Evolutionary conservation across 768 basidiomycete genomes (phyloP), one percentile per base, ranked within the genome.

Genomic region (Arthromyces matolae): DNA sequence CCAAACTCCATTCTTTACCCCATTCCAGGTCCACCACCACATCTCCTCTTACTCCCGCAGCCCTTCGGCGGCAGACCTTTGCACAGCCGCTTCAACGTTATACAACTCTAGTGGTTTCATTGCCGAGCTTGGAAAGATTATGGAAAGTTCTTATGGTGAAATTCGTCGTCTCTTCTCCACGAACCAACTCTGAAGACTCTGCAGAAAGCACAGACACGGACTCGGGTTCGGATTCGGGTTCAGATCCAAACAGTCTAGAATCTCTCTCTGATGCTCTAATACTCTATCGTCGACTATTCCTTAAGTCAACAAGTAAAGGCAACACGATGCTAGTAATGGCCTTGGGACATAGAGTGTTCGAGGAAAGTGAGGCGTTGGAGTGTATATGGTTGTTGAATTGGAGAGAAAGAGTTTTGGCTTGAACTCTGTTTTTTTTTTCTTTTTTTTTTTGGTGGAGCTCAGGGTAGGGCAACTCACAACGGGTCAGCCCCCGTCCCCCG

Each of bases 321-420:
- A 24, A 23, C 8, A 61, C 42, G 74, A 75, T 38, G 61, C 63
- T 39, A 71, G 63, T 49, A 50, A 69, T 71, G 13, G 75, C 73
- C 25, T 68, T 90, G 31, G 87, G 83, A 12, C 67, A 59, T 58
- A 59, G 72, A 45, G 70, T 63, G 45, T 77, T 71, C 56, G 75
- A 77, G 42, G 54, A 58, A 48, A 50, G 28, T 51, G 57, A 55
- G 27, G 61, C 63, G 22, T 61, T 89, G 44, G 88, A 90, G 62
- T 89, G 38, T 89, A 91, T 67, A 71, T 84, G 71, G 71, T 89
- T 45, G 71, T 75, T 16, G 73, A 72, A 28, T 57, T 64, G 23
- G 74, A 75, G 59, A 63, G 71, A 53, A 60, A 53, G 54, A 61
- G 63, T 49, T 42, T 50, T 18, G 55, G 60, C 1, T 38, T 59